A percentile compares a stretch with the other conserved stretches of the same genome.
These are phyloP conservation scores for Gonapodya prolifera DNA, from an alignment of 192 early-diverging fungal genomes.

Conservation along the genomic window DNA sequence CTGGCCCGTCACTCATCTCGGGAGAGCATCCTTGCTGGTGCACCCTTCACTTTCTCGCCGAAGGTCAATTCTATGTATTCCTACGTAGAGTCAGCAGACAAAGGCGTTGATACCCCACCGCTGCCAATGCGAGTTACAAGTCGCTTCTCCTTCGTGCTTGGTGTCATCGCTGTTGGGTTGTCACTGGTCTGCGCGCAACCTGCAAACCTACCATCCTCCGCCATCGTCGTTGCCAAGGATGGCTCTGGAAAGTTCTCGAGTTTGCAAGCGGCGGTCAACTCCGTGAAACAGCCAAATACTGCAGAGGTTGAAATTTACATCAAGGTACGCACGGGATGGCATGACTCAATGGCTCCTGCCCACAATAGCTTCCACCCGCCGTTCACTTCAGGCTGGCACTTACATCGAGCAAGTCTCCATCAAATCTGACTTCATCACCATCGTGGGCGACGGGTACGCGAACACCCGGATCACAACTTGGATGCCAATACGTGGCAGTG, in stretches of 20 bases:
- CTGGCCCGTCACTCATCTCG: too few species aligned
- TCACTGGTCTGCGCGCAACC: too few species aligned
- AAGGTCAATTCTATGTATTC: neutral
- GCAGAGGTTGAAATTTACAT: neutral
- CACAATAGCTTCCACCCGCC: too few species aligned
- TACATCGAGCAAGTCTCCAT: neutral
- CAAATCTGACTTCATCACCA: neutral
- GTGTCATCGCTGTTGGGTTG: too few species aligned
- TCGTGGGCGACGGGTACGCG: neutral
- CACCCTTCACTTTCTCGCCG: neutral
- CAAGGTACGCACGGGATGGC: too few species aligned
- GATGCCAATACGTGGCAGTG: neutral
- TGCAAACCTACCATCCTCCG: neutral
- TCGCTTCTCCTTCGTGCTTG: too few species aligned
- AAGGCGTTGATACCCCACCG: neutral
- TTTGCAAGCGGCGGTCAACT: neutral
- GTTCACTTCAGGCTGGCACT: neutral
- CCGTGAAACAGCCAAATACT: neutral
- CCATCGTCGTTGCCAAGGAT: slow-evolving; percentile 5
- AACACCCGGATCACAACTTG: neutral
- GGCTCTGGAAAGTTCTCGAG: slow-evolving; percentile 6
- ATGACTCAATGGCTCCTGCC: too few species aligned
- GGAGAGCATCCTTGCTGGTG: too few species aligned
- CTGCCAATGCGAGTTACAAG: neutral
- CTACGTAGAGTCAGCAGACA: neutral